These are phyloP conservation scores for Favolaschia claudopus DNA, from an alignment of 768 basidiomycete species.

Conservation along the genomic window DNA sequence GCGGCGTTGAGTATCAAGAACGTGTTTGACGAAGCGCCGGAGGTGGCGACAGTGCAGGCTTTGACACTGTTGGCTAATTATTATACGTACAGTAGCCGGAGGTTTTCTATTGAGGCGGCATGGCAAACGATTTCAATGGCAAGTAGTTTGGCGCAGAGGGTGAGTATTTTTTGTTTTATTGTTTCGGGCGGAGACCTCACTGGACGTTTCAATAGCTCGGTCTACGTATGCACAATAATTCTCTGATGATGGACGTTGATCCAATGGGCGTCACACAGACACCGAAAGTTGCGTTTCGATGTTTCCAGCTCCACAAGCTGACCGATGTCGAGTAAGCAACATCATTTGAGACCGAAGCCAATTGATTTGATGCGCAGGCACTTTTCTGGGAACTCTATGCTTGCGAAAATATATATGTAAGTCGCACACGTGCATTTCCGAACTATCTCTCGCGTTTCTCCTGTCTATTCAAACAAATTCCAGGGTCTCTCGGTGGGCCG, in stretches of 20 bases:
- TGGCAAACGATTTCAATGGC: conserved; percentile 43
- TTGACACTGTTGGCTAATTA: conserved; percentile 43
- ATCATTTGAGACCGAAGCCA: conserved; percentile 30
- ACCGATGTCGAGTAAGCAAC: conserved; percentile 7
- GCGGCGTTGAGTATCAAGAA: conserved; percentile 47
- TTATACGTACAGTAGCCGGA: conserved; percentile 43
- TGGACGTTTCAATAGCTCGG: conserved; percentile 12
- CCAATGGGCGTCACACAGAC: conserved; percentile 5
- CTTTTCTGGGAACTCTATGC: conserved; percentile 58
- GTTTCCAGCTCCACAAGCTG: conserved; percentile 36
- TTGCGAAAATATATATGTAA: conserved; percentile 49
- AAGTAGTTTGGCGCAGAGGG: conserved; percentile 42
- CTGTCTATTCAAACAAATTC: not conserved
- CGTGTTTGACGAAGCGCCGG: conserved; percentile 48
- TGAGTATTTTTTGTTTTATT: conserved; percentile 28
- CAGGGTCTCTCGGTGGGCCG: conserved; percentile 46
- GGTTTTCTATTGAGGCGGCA: conserved; percentile 42
- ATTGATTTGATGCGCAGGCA: conserved; percentile 21
- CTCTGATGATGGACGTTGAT: not conserved
- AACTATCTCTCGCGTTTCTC: not conserved
- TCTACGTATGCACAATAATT: conserved; percentile 9
- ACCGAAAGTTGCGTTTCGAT: conserved; percentile 29
- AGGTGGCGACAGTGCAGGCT: conserved; percentile 49
- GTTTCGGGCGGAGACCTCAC: not conserved
- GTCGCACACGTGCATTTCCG: conserved; percentile 42